Base-by-base conservation (phyloP, 2,329 filamentous ascomycete genomes). In the Harringtonia aguacate region DNA sequence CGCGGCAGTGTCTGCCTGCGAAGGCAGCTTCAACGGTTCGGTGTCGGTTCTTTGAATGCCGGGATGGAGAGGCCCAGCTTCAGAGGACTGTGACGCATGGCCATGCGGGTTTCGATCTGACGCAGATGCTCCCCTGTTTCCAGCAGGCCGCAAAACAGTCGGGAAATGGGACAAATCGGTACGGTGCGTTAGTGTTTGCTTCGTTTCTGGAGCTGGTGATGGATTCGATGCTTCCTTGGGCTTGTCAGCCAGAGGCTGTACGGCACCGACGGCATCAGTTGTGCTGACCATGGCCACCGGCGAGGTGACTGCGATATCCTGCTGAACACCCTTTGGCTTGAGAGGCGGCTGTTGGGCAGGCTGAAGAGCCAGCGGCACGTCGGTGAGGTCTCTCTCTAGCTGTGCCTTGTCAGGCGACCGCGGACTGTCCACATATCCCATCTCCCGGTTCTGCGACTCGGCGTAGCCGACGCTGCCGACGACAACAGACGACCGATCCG, bases 301-400 rank as follows among this genome's bases (percentile, higher is more conserved):
- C n/a, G n/a, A n/a, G n/a, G n/a, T n/a, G n/a, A n/a, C n/a, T n/a
- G n/a, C n/a, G n/a, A n/a, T n/a, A n/a, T n/a, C n/a, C n/a, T n/a
- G n/a, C n/a, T n/a, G n/a, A n/a, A n/a, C n/a, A n/a, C n/a, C n/a
- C n/a, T n/a, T n/a, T n/a, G 48, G 49, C 18, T 34, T 42, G 39
- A 52, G 56, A 2, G 53, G 44, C 2, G 54, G 50, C 8, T 49
- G 21, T 27, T 52, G 50, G 2, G 57, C 51, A 8, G 54, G 53
- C 22, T 55, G 50, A 17, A 60, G 45, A 4, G 52, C 40, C 13
- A 55, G 44, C 12, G 53, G 54, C 5, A 59, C 47, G 28, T 52
- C 46, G 14, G 51, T 44, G 5, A 52, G 49, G 6, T 46, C 44
- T 9, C 53, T 46, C 17, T 52, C 55, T 10, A 3, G 37, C 41